Conservation (phyloP, 257 asterid species). For the Fraxinus excelsior region DNA sequence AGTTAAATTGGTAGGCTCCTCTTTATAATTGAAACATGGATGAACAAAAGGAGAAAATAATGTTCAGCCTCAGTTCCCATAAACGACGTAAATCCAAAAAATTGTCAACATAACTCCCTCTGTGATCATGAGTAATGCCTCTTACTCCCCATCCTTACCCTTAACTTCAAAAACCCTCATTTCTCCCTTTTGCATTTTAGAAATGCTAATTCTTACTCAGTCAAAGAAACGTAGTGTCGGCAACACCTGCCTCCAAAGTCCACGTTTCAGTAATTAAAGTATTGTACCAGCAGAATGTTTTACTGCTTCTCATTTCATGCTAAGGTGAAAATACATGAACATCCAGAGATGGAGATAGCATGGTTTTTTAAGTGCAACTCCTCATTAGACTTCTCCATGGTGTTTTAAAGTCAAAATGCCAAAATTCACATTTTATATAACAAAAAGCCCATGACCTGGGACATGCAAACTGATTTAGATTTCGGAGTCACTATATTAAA, state of each 20-base stretch:
- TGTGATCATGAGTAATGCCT: not conserved
- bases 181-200: too few species aligned
- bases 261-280: too few species aligned
- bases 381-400: too few species aligned
- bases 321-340: too few species aligned
- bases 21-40: not conserved
- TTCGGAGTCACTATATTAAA: not conserved
- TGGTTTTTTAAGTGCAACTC: too few species aligned
- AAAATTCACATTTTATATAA: slow-evolving; percentile 3
- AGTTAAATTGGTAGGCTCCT: not conserved
- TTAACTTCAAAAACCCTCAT: too few species aligned
- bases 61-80: not conserved
- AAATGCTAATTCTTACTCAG: too few species aligned
- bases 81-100: not conserved
- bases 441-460: not conserved
- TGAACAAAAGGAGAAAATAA: not conserved
- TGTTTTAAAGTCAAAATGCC: not conserved
- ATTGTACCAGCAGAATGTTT: too few species aligned
- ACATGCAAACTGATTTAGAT: not conserved
- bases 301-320: too few species aligned
- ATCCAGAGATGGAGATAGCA: too few species aligned
- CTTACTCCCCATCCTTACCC: not conserved
- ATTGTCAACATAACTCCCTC: not conserved
- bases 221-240: too few species aligned
- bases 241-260: too few species aligned